phyloP scores from a whole-genome alignment of 2,329 filamentous ascomycete genomes.

The Drechslera avenae region DNA sequence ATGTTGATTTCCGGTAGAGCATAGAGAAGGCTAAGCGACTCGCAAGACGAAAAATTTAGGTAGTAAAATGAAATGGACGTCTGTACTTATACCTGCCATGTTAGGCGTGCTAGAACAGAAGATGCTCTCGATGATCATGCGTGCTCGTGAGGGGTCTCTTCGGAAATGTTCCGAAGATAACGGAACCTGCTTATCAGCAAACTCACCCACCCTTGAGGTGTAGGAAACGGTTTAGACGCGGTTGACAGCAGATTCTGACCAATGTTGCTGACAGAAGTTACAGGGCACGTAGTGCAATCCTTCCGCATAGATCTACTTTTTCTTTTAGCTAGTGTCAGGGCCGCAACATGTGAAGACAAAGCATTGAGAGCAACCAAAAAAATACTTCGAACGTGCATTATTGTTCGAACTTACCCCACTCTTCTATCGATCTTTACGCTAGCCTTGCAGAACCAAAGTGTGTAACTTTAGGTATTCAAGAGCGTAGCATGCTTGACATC shows the following conservation, averaged over 20 bases:
- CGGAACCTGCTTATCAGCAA: slow-evolving; percentile 14
- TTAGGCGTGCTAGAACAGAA: not conserved
- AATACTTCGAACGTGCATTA: too few species aligned
- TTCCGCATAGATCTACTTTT: not conserved
- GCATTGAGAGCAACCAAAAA: too few species aligned
- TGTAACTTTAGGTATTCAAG: slow-evolving; percentile 20
- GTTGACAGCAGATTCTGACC: not conserved
- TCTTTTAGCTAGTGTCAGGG: not conserved
- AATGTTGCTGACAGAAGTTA: not conserved
- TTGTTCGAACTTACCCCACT: too few species aligned
- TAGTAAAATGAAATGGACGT: not conserved
- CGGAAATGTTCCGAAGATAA: slow-evolving; percentile 21
- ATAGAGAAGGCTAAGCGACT: not conserved
- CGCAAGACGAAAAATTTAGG: not conserved
- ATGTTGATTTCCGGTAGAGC: not conserved
- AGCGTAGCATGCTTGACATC: slow-evolving; percentile 36
- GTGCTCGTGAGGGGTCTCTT: slow-evolving; percentile 16
- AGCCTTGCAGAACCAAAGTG: too few species aligned
- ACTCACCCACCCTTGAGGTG: slow-evolving; percentile 7
- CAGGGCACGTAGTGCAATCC: not conserved
- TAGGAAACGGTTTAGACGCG: not conserved
- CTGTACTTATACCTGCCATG: slow-evolving; percentile 1
- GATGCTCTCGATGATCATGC: not conserved
- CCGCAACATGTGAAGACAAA: not conserved
- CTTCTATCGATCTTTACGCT: too few species aligned